Base-by-base conservation (phyloP, 2,329 filamentous ascomycete genomes). In the Triangularia verruculosa region DNA sequence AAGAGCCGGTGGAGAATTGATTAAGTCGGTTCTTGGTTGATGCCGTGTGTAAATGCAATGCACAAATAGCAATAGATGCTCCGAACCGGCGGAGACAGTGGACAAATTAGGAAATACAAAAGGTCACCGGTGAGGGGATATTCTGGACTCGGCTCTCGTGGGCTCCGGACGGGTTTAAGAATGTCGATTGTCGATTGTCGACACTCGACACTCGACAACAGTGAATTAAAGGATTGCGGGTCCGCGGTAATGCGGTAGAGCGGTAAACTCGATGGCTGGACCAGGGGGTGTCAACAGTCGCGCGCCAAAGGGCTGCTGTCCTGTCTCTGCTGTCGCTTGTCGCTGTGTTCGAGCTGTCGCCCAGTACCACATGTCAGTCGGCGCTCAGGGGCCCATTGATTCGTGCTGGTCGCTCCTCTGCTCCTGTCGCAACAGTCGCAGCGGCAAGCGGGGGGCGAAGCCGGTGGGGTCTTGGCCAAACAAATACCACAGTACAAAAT, bases 321-420 rank as follows among this genome's bases (percentile, higher is more conserved):
- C 62, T 59, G 59, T 60, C 60, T 47, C 63, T 58, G 61, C 61
- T 62, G 34, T 62, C 63, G 59, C 55, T 59, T 63, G 64, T 54
- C 51, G 51, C 25, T 54, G 65, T 69, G 70, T 72, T 71, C 66
- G 69, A 72, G 69, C 63, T 71, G 69, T 71, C 70, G 70, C 70
- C 69, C 67, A 59, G 65, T 71, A 67, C 65, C 59, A 69, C 69
- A 63, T 63, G 65, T 67, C 58, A 64, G 62, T 61, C 32, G 54
- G 59, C 57, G 59, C 61, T 27, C 47, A 57, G 39, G 53, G 61
- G 63, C 61, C 39, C 39, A 22, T 47, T 71, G 70, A 72, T 72
- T 72, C 70, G 70, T 68, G 63, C 61, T 66, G 57, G 63, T 30
- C 57, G 62, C 63, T 71, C 63, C 63, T 66, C 47, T 54, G 51